Percentiles rank a stretch among this genome's conserved stretches.
Evolutionary conservation across 2,329 filamentous ascomycete species (phyloP).

Genomic region (Meredithiella fracta): DNA sequence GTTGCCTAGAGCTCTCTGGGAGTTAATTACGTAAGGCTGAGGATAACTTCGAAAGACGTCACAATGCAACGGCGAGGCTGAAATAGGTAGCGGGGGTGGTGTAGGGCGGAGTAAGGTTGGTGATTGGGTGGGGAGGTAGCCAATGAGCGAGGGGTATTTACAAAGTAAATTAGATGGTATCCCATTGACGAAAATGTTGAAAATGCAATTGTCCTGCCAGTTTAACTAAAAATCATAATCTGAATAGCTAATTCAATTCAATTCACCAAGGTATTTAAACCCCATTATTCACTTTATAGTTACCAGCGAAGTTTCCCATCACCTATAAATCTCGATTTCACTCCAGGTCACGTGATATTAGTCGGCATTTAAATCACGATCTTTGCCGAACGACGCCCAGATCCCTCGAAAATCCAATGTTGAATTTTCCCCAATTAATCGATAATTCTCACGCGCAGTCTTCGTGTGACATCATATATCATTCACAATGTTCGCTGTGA

Average conservation of each 20-base stretch:
- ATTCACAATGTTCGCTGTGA: slow-evolving; percentile 14
- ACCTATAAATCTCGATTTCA: neutral
- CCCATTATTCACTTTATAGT: neutral
- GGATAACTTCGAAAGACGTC: neutral
- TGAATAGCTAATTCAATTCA: neutral
- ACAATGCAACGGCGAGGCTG: slow-evolving; percentile 1
- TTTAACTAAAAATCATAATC: neutral
- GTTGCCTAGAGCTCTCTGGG: neutral
- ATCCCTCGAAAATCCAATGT: slow-evolving; percentile 5
- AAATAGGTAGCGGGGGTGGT: neutral
- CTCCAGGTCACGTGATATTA: slow-evolving; percentile 8
- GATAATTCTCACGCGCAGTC: slow-evolving; percentile 1
- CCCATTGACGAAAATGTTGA: neutral
- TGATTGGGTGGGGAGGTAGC: neutral
- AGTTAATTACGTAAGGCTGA: neutral
- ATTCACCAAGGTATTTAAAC: neutral
- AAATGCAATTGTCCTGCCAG: neutral
- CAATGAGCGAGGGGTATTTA: slow-evolving; percentile 1
- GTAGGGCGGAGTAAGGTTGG: neutral
- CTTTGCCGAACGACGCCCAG: slow-evolving; percentile 10
- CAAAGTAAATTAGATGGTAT: neutral
- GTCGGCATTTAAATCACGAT: slow-evolving; percentile 11
- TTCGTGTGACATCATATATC: slow-evolving; percentile 1
- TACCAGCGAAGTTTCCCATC: too few species aligned
- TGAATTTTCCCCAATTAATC: neutral